Percentiles rank a stretch among this genome's conserved stretches.
phyloP scores from a whole-genome alignment of 2,329 filamentous ascomycete genomes.

The Penicillium freii region DNA sequence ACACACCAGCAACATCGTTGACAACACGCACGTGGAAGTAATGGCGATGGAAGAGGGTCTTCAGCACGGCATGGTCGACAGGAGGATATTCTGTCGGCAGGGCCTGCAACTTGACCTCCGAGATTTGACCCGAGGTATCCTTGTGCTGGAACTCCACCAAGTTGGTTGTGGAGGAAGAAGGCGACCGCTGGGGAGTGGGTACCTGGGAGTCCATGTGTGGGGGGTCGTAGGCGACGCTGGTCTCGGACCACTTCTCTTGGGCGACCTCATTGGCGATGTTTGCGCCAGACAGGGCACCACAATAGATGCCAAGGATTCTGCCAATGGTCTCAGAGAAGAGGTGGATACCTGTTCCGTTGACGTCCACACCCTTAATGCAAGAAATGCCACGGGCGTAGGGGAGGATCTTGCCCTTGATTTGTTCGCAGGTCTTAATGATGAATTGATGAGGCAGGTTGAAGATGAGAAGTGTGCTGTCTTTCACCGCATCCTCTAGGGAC shows the following conservation, averaged over 20 bases:
- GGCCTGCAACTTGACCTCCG: slow-evolving; percentile 68
- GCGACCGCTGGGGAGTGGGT: slow-evolving; percentile 59
- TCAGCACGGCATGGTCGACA: slow-evolving; percentile 79
- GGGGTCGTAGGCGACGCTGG: slow-evolving; percentile 93
- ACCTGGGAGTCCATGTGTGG: slow-evolving; percentile 81
- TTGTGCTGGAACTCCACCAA: slow-evolving; percentile 59
- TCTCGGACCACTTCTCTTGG: slow-evolving; percentile 93
- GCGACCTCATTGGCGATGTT: slow-evolving; percentile 97
- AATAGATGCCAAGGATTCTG: slow-evolving; percentile 88
- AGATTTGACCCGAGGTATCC: slow-evolving; percentile 65
- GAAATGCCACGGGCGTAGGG: slow-evolving; percentile 92
- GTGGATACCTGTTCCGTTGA: slow-evolving; percentile 78
- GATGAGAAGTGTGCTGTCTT: slow-evolving; percentile 80
- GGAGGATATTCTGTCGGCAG: slow-evolving; percentile 80
- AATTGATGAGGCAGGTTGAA: slow-evolving; percentile 96
- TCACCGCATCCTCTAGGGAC: slow-evolving; percentile 65
- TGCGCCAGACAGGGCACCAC: slow-evolving; percentile 88
- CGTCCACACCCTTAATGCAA: slow-evolving; percentile 97
- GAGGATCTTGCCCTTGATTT: slow-evolving; percentile 82
- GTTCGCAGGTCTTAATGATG: slow-evolving; percentile 79
- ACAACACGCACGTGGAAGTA: slow-evolving; percentile 98
- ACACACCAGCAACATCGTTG: slow-evolving; percentile 93
- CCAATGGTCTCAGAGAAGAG: slow-evolving; percentile 96
- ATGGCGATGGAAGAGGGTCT: slow-evolving; percentile 84
- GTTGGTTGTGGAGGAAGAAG: slow-evolving; percentile 52